Evolutionary conservation across 2,329 filamentous ascomycete genomes (phyloP).

Genomic region (Neoarthrinium moseri): DNA sequence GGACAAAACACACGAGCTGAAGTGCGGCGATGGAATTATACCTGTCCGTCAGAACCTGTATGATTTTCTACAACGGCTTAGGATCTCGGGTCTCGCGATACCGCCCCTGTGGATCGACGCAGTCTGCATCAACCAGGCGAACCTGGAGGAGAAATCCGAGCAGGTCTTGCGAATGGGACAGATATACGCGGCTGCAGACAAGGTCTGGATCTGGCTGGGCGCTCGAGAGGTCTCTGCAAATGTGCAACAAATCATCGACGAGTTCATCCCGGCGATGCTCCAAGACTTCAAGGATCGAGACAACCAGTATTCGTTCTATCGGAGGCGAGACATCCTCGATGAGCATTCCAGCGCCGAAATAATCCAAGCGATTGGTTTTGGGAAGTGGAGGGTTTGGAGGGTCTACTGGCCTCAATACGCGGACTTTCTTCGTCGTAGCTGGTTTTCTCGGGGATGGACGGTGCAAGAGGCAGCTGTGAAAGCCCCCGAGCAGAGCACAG

Average conservation of each 20-base stretch:
- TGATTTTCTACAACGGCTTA: no score
- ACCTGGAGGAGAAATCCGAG: conserved; percentile 4
- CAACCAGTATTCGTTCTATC: neutral
- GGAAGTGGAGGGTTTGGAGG: neutral
- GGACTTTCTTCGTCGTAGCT: neutral
- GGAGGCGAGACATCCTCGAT: neutral
- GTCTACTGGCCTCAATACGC: neutral
- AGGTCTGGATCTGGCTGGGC: conserved; percentile 8
- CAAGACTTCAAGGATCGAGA: neutral
- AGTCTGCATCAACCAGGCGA: conserved; percentile 10
- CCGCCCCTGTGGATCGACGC: conserved; percentile 8
- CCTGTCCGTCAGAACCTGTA: neutral
- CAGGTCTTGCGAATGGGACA: conserved; percentile 4
- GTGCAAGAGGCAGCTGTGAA: neutral
- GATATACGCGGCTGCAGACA: conserved; percentile 1
- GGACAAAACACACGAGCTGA: neutral
- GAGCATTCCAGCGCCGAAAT: neutral
- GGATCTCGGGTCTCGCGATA: no score
- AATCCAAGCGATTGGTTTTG: neutral
- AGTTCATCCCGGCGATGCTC: conserved; percentile 26
- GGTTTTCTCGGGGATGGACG: neutral
- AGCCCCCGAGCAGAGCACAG: neutral
- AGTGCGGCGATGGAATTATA: neutral
- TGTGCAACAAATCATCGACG: conserved; percentile 19
- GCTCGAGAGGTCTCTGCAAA: conserved; percentile 21